A percentile compares a stretch with the other conserved stretches of the same genome.
These are phyloP conservation scores for Apiospora hydei DNA, from an alignment of 2,329 filamentous ascomycete species.

Conservation along the genomic window DNA sequence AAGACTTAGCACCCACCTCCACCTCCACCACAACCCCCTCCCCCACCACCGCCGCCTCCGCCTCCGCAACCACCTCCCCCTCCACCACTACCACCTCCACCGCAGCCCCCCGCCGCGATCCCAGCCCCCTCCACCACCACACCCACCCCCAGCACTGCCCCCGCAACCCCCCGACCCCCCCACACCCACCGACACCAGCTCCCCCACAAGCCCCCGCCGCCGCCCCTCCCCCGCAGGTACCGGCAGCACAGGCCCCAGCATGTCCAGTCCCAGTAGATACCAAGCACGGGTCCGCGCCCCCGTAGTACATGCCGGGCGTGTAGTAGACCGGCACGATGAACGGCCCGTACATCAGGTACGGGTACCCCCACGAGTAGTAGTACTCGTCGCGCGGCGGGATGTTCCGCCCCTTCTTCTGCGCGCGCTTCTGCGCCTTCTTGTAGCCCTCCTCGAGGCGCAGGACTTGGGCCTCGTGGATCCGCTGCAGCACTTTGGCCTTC, in stretches of 20 bases:
- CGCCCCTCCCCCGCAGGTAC: conserved; percentile 27
- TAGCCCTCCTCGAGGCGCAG: conserved; percentile 62
- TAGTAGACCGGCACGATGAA: conserved; percentile 52
- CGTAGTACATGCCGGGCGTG: conserved; percentile 55
- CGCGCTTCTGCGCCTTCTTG: conserved; percentile 57
- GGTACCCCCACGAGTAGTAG: conserved; percentile 61
- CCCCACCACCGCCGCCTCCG: neutral
- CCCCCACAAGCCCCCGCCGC: conserved; percentile 51
- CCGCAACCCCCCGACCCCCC: conserved; percentile 40
- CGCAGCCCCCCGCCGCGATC: neutral
- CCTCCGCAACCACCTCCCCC: neutral
- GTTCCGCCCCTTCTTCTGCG: conserved; percentile 56
- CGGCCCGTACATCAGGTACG: conserved; percentile 57
- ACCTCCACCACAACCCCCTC: neutral
- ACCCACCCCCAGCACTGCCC: conserved; percentile 30
- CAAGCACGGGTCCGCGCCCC: conserved; percentile 47
- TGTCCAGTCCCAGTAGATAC: conserved; percentile 45
- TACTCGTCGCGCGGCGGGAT: conserved; percentile 58
- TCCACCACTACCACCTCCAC: conserved; percentile 30
- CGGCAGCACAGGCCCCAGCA: conserved; percentile 49
- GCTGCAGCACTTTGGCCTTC: conserved; percentile 37
- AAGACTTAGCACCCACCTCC: neutral
- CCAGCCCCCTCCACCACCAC: conserved; percentile 29
- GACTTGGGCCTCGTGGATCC: conserved; percentile 44
- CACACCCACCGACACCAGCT: conserved; percentile 35